Percentiles rank a stretch among this genome's conserved stretches.
phyloP scores from a whole-genome alignment of 2,329 filamentous ascomycete species.

The Pestalotiopsis sp. region DNA sequence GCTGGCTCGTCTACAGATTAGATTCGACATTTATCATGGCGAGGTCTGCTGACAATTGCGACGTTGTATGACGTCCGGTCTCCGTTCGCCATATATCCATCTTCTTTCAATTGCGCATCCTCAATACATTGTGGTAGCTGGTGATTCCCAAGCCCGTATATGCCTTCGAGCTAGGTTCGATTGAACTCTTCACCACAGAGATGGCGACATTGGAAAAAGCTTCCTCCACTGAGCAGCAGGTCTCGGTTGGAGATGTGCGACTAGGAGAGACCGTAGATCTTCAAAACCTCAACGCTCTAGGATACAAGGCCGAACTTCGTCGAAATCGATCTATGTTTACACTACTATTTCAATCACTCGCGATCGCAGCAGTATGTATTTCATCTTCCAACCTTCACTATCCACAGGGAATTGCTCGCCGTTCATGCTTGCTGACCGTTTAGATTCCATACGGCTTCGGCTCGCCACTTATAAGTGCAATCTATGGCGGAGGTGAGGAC shows the following conservation, averaged over 20 bases:
- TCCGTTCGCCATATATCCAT: not conserved
- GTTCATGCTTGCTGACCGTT: not conserved
- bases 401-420: not conserved
- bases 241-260: slow-evolving; percentile 29
- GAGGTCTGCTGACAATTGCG: not conserved
- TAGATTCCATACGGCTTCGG: slow-evolving; percentile 56
- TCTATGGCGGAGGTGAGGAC: slow-evolving; percentile 39
- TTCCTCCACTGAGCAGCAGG: not conserved
- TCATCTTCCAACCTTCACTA: not conserved
- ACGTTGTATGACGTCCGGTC: not conserved
- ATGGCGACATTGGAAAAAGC: not conserved
- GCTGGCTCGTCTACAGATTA: not conserved
- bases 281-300: slow-evolving; percentile 41
- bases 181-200: not conserved
- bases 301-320: slow-evolving; percentile 60
- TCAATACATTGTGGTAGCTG: not conserved
- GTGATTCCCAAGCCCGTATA: not conserved
- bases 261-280: slow-evolving; percentile 1
- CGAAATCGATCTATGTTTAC: slow-evolving; percentile 64
- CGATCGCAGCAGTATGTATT: slow-evolving; percentile 53
- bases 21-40: not conserved
- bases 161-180: not conserved
- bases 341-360: slow-evolving; percentile 62
- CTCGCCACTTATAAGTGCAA: slow-evolving; percentile 38
- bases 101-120: not conserved